Percentiles rank a stretch among this genome's conserved stretches.
phyloP scores from a whole-genome alignment of 2,329 filamentous ascomycete species.

The Monilinia polystroma region DNA sequence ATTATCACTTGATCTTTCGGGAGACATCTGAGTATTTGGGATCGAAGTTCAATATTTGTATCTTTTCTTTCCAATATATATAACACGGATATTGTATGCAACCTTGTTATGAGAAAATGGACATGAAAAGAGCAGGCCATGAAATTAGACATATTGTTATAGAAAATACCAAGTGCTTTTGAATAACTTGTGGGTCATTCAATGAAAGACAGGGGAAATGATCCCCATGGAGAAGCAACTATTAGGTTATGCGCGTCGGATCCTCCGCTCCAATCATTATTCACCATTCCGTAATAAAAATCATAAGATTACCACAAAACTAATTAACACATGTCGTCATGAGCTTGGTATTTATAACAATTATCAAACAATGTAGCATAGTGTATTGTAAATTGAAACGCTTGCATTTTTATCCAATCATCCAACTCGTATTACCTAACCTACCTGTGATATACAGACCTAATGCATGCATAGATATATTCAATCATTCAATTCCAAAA shows the following conservation, averaged over 20 bases:
- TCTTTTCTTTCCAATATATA: background rate
- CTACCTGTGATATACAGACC: constrained; percentile 15
- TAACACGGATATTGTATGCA: background rate
- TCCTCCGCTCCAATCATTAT: constrained; percentile 3
- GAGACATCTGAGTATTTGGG: background rate
- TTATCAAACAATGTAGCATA: constrained; percentile 5
- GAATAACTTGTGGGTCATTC: background rate
- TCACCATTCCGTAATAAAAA: constrained; percentile 15
- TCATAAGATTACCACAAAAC: background rate
- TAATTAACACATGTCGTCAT: constrained; percentile 1
- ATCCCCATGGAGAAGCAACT: constrained; percentile 17
- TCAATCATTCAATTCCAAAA: constrained; percentile 28
- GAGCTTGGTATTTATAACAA: constrained; percentile 17
- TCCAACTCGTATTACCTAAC: background rate
- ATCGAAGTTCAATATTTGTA: background rate
- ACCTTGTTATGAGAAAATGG: background rate
- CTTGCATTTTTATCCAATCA: constrained; percentile 19
- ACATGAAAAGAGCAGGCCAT: background rate
- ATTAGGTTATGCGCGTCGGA: background rate
- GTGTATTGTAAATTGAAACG: constrained; percentile 3
- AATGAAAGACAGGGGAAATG: background rate
- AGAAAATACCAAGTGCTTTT: background rate
- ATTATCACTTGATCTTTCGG: background rate
- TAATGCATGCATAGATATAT: background rate
- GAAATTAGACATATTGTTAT: background rate